A percentile compares a stretch with the other conserved stretches of the same genome.
These are phyloP conservation scores for Alternaria rosae DNA, from an alignment of 2,329 filamentous ascomycete genomes.

Conservation along the genomic window DNA sequence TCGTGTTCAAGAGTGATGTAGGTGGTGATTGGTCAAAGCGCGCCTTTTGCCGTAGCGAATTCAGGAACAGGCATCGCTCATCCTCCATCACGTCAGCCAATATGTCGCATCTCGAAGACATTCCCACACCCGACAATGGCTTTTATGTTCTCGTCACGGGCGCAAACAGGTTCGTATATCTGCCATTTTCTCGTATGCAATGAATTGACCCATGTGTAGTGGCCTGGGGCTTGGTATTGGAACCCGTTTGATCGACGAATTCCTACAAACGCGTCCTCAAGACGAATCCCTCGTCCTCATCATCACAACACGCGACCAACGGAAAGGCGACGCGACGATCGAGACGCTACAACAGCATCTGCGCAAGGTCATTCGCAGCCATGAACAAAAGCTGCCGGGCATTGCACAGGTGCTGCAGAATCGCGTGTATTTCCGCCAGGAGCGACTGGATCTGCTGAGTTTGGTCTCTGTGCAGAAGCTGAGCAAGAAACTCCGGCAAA, in stretches of 20 bases:
- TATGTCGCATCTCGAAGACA: constrained; percentile 31
- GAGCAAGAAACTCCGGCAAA: constrained; percentile 59
- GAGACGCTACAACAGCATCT: constrained; percentile 69
- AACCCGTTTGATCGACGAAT: constrained; percentile 87
- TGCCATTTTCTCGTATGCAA: neutral
- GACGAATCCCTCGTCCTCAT: constrained; percentile 78
- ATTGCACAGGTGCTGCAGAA: constrained; percentile 51
- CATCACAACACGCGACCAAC: constrained; percentile 78
- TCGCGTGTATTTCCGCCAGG: constrained; percentile 61
- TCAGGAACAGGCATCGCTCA: constrained; percentile 18
- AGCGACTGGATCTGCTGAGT: constrained; percentile 65
- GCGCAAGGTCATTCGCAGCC: constrained; percentile 52
- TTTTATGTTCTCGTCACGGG: constrained; percentile 77
- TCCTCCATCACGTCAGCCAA: constrained; percentile 3
- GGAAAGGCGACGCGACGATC: constrained; percentile 78
- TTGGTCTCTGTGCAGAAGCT: constrained; percentile 64
- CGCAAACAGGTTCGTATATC: constrained; percentile 74
- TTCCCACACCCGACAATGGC: constrained; percentile 39
- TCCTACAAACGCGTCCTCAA: constrained; percentile 72
- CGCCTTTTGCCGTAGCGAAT: constrained; percentile 13
- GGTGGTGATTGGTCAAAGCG: constrained; percentile 20
- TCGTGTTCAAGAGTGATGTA: neutral
- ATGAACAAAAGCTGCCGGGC: constrained; percentile 47
- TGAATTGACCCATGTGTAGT: constrained; percentile 60
- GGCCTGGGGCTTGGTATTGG: constrained; percentile 87